These are phyloP conservation scores for Oryza nivara DNA, from an alignment of 176 grass and related monocot species.

Conservation along the genomic window DNA sequence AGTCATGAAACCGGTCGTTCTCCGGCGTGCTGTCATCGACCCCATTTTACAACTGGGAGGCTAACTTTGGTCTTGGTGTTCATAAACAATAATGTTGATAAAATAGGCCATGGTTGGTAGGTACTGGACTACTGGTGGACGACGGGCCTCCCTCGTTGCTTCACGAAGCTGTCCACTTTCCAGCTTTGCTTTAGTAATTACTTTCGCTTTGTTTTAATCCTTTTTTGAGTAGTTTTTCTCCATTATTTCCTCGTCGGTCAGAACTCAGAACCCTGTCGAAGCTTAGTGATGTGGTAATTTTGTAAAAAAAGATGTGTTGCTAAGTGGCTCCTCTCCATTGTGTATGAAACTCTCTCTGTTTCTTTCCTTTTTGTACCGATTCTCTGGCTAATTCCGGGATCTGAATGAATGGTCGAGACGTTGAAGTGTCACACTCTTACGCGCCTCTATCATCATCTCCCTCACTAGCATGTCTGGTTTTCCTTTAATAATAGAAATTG, in stretches of 20 bases:
- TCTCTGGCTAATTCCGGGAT: conserved; percentile 11
- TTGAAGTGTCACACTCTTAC: conserved; percentile 12
- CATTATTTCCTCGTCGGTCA: not conserved
- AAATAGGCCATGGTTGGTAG: not conserved
- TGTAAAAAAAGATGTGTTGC: not conserved
- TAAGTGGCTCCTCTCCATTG: not conserved
- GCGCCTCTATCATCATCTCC: not conserved
- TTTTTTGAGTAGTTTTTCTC: not conserved
- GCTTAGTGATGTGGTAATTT: not conserved
- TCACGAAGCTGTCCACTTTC: conserved; percentile 39
- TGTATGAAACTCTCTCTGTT: not conserved
- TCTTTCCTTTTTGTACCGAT: not conserved
- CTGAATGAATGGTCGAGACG: not conserved
- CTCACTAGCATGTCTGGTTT: not conserved
- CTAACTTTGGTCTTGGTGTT: conserved; percentile 37
- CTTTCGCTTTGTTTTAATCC: not conserved
- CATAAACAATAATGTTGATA: conserved; percentile 21
- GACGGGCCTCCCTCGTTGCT: conserved; percentile 15
- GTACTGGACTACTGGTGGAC: not conserved
- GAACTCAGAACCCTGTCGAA: conserved; percentile 27
- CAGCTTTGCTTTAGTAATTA: conserved; percentile 14
- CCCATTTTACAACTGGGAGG: not conserved
- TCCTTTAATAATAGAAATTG: not conserved
- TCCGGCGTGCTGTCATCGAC: not conserved
- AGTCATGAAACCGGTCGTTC: conserved; percentile 2